Evolutionary conservation across 139 green algal species (phyloP), one percentile per base, ranked within the genome.

Genomic region (Haematococcus sp.): DNA sequence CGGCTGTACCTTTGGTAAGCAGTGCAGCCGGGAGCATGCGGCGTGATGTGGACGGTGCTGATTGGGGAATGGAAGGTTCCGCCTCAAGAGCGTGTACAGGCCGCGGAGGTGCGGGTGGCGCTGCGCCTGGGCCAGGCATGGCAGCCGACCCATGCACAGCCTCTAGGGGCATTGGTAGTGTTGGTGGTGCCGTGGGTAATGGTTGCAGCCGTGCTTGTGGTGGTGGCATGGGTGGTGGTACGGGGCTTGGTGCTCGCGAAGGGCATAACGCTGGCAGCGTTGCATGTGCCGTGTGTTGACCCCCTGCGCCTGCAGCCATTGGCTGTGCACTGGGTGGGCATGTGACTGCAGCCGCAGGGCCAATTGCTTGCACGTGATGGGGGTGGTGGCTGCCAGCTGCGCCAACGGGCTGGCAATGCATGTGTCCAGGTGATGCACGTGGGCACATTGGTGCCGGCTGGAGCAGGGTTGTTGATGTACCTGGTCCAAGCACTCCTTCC

Each of bases 161-260:
- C 15, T 15, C 44, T 54, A 15, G 13, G 44, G 13, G 44, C 44
- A 15, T 7, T 32, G 61, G 56, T 3, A 72, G 75, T 25, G 76
- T 59, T 4, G 73, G 75, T 27, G 74, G 32, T 2, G 72, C 64
- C 1, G 27, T 34, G 11, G 54, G 65, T 3, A 40, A 54, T n/a
- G 66, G 35, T 9, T 16, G 5, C 52, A 25, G 11, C 15, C 16
- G 30, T 32, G 32, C 16, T 54, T 30, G 61, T 52, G 4, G 13
- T 13, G 32, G n/a, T 4, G 4, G 5, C 15, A n/a, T 3, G 2
- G 61, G 2, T 68, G 61, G 15, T 25, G 16, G 4, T 51, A 4
- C 15, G 33, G 16, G 16, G 33, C n/a, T 2, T 52, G 31, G 11
- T 68, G 33, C 32, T 52, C 30, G 16, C 22, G 16, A 15, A 30